Conservation (phyloP, 257 asterid species). For the Forsythia viridissima region DNA sequence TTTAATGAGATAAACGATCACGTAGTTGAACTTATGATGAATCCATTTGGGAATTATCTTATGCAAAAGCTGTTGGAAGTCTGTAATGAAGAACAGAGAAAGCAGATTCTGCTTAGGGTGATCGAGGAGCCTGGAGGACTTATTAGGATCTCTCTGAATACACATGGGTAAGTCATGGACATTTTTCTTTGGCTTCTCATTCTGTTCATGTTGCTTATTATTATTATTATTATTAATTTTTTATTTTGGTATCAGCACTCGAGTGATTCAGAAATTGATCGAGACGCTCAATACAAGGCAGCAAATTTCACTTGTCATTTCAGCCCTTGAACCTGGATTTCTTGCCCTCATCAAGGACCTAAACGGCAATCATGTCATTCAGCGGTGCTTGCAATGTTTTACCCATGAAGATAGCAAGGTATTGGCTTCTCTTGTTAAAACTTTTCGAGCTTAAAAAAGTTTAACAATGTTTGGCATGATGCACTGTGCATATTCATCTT, state of each 20-base stretch:
- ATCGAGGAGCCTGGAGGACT: slow-evolving; percentile 76
- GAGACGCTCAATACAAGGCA: slow-evolving; percentile 74
- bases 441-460: background rate
- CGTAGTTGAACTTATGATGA: slow-evolving; percentile 82
- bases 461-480: too few species aligned
- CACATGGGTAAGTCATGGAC: slow-evolving; percentile 67
- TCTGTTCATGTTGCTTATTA: background rate
- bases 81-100: slow-evolving; percentile 84
- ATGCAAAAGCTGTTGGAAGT: slow-evolving; percentile 87
- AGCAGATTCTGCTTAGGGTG: slow-evolving; percentile 65
- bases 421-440: slow-evolving; percentile 10
- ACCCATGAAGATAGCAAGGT: slow-evolving; percentile 77
- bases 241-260: slow-evolving; percentile 57
- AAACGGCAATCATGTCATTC: slow-evolving; percentile 89
- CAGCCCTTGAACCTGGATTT: slow-evolving; percentile 87
- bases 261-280: slow-evolving; percentile 91
- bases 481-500: too few species aligned
- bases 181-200: slow-evolving; percentile 11
- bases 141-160: slow-evolving; percentile 71
- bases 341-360: slow-evolving; percentile 79
- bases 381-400: slow-evolving; percentile 85
- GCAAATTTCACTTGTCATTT: slow-evolving; percentile 61
- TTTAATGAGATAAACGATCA: slow-evolving; percentile 71
- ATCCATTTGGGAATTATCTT: slow-evolving; percentile 92
- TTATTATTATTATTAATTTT: too few species aligned